Percentiles rank a stretch among this genome's conserved stretches.
Evolutionary conservation across 129 eudicot species (phyloP).

Genomic region (Tagetes patula): DNA sequence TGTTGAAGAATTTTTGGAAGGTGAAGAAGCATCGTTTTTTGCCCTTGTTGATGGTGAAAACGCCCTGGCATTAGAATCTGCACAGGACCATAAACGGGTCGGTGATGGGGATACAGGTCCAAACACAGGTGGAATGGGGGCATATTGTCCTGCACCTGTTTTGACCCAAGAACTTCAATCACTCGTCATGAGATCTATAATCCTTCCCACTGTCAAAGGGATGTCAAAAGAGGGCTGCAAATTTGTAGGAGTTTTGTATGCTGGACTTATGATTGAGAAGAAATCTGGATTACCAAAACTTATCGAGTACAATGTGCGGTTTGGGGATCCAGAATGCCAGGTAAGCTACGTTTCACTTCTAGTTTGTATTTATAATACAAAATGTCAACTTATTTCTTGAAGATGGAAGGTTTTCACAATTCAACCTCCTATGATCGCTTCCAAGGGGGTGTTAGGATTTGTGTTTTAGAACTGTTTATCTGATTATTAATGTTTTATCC

Average conservation of each 20-base stretch:
- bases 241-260: constrained; percentile 89
- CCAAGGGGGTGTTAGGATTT: too few species aligned
- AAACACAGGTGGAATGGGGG: constrained; percentile 98
- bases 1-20: constrained; percentile 83
- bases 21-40: constrained; percentile 91
- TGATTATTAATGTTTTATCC: too few species aligned
- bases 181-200: constrained; percentile 73
- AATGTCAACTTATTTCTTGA: too few species aligned
- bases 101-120: constrained; percentile 93
- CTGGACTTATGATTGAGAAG: constrained; percentile 94
- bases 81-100: constrained; percentile 96
- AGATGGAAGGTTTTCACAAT: too few species aligned
- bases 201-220: constrained; percentile 79
- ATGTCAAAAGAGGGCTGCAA: constrained; percentile 85
- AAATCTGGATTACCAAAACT: constrained; percentile 76
- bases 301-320: constrained; percentile 87
- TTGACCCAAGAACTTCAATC: constrained; percentile 76
- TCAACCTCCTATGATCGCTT: too few species aligned
- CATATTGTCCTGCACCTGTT: constrained; percentile 94
- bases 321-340: constrained; percentile 99
- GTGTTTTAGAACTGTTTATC: too few species aligned
- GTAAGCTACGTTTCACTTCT: constrained; percentile 38
- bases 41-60: constrained; percentile 91
- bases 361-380: not conserved
- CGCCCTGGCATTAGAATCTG: constrained; percentile 83